Evolutionary conservation across 2,329 filamentous ascomycete species (phyloP).

Genomic region (Leptodontidium sp.): DNA sequence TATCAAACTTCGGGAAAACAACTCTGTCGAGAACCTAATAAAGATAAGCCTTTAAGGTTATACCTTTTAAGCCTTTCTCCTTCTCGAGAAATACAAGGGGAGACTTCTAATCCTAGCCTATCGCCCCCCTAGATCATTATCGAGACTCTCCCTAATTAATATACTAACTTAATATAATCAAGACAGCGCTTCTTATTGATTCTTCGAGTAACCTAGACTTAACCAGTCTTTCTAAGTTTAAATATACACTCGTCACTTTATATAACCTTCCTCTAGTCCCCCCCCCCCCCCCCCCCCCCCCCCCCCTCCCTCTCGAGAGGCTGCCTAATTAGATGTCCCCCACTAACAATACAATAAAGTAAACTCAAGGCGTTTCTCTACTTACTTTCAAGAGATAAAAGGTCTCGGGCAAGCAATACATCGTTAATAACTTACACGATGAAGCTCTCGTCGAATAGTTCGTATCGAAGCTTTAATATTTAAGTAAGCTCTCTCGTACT

Average conservation of each 20-base stretch:
- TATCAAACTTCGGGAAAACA: neutral
- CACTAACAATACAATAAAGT: neutral
- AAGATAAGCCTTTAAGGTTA: neutral
- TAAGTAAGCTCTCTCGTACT: neutral
- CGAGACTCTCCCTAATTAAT: neutral
- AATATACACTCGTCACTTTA: neutral
- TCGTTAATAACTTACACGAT: neutral
- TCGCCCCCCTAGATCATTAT: neutral
- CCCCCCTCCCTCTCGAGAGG: neutral
- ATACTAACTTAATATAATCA: neutral
- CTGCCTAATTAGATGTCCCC: neutral
- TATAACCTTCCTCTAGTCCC: neutral
- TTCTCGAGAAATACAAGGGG: neutral
- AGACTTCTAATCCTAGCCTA: neutral
- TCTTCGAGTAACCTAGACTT: neutral
- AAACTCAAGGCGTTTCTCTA: neutral
- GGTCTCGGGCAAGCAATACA: neutral
- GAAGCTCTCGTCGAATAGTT: neutral
- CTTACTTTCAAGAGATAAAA: neutral
- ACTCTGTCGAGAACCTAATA: neutral
- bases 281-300: neutral
- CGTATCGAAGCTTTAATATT: neutral
- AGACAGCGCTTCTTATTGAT: neutral
- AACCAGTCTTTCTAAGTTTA: neutral
- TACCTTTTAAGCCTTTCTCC: neutral